These are phyloP conservation scores for Coemansia sp. DNA, from an alignment of 192 early-diverging fungal genomes.

Conservation along the genomic window DNA sequence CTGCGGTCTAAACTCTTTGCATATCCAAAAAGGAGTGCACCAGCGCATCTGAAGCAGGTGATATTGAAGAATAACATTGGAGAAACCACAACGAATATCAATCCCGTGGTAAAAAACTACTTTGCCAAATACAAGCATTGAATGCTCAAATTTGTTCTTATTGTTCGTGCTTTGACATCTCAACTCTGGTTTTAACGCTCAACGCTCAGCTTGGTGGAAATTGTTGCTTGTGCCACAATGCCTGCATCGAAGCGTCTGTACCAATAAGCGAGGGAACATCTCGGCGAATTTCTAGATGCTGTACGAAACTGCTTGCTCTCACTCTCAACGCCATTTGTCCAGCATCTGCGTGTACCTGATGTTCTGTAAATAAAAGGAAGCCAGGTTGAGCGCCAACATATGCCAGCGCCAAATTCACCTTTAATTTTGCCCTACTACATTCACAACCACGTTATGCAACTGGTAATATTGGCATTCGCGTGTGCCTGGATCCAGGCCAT, in stretches of 20 bases:
- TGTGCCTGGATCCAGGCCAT: slow-evolving; percentile 3
- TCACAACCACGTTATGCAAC: not conserved
- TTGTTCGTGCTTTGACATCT: too few relatives aligned
- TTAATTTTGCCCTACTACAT: not conserved
- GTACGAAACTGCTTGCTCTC: not conserved
- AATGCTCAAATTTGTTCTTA: too few relatives aligned
- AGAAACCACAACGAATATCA: too few relatives aligned
- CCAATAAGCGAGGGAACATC: not conserved
- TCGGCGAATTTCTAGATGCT: slow-evolving; percentile 4
- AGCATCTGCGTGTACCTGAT: not conserved
- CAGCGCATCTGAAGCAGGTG: too few relatives aligned
- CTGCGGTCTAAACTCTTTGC: too few relatives aligned
- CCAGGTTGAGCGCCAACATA: not conserved
- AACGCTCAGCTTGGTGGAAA: not conserved
- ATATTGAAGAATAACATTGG: too few relatives aligned
- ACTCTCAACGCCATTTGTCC: not conserved
- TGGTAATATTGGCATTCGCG: not conserved
- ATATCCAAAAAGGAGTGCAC: too few relatives aligned
- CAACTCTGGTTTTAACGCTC: too few relatives aligned
- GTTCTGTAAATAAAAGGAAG: not conserved
- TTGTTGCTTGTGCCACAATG: not conserved
- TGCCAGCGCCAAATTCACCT: not conserved
- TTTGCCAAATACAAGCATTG: too few relatives aligned
- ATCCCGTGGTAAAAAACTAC: too few relatives aligned
- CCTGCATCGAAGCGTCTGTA: not conserved